A percentile compares a stretch with the other conserved stretches of the same genome.
phyloP scores from a whole-genome alignment of 108 stramenopile genomes.

The Mayamaea pseudoterrestris region DNA sequence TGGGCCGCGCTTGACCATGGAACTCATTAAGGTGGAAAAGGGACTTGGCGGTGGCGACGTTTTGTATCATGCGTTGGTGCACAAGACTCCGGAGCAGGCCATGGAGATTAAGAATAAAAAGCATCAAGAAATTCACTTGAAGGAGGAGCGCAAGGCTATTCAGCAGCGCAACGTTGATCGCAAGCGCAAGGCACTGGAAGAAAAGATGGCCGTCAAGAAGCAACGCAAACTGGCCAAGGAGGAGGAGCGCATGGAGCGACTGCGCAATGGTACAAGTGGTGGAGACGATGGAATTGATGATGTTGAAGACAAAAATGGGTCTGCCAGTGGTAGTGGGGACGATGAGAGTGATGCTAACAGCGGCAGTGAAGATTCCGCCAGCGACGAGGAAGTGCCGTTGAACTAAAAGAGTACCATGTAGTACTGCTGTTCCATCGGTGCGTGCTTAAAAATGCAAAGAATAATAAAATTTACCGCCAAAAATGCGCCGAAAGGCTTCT shows the following conservation, averaged over 20 bases:
- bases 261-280: slow-evolving; percentile 27
- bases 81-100: slow-evolving; percentile 62
- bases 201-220: slow-evolving; percentile 62
- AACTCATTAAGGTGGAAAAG: slow-evolving; percentile 91
- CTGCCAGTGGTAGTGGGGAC: slow-evolving; percentile 16
- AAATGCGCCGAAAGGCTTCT: no score
- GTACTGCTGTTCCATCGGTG: no score
- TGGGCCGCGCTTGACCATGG: slow-evolving; percentile 85
- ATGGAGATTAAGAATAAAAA: slow-evolving; percentile 50
- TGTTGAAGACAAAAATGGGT: slow-evolving; percentile 21
- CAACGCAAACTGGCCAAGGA: slow-evolving; percentile 60
- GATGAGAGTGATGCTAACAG: slow-evolving; percentile 12
- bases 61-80: slow-evolving; percentile 90
- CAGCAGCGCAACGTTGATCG: slow-evolving; percentile 78
- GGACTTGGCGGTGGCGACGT: slow-evolving; percentile 91
- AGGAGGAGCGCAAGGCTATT: slow-evolving; percentile 63
- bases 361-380: no score
- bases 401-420: no score
- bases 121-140: slow-evolving; percentile 43
- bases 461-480: no score
- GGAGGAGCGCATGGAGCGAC: slow-evolving; percentile 53
- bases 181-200: slow-evolving; percentile 58
- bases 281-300: slow-evolving; percentile 23
- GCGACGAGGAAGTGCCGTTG: no score
- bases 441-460: no score